Conservation (phyloP, 2,329 filamentous ascomycete species). For the Fusarium ambrosium region DNA sequence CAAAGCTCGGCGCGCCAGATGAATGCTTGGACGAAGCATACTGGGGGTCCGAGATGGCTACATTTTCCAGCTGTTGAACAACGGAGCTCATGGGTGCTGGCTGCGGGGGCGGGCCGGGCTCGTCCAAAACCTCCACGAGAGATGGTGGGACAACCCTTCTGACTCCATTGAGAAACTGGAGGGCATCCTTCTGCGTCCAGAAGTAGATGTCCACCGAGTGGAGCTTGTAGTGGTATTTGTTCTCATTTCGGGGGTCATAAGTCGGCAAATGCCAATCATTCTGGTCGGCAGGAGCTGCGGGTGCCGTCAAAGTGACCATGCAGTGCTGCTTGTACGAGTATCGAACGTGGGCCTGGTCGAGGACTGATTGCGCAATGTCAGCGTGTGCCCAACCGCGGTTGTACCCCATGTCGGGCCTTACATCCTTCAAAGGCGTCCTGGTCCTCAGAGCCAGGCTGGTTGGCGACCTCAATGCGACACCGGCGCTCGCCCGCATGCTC, state of each 20-base stretch:
- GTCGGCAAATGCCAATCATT: conserved; percentile 82
- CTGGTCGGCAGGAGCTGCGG: conserved; percentile 62
- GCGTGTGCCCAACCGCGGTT: not conserved
- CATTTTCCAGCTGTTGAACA: conserved; percentile 80
- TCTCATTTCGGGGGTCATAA: conserved; percentile 79
- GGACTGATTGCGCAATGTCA: conserved; percentile 61
- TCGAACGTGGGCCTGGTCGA: conserved; percentile 74
- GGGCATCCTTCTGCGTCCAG: conserved; percentile 80
- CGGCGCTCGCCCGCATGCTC: conserved; percentile 77
- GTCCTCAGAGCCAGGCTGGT: conserved; percentile 78
- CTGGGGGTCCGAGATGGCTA: conserved; percentile 73
- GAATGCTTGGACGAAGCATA: conserved; percentile 52
- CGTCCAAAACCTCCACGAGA: conserved; percentile 74
- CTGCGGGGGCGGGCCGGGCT: conserved; percentile 66
- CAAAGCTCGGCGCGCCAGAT: conserved; percentile 34
- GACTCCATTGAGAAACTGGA: conserved; percentile 77
- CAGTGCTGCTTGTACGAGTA: conserved; percentile 83
- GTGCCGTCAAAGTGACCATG: conserved; percentile 76
- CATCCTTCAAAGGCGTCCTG: conserved; percentile 85
- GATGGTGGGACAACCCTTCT: conserved; percentile 72
- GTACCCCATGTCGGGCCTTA: conserved; percentile 59
- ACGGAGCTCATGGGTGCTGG: conserved; percentile 73
- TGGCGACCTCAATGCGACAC: conserved; percentile 82
- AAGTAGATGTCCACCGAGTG: conserved; percentile 84
- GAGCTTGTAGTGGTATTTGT: conserved; percentile 83